Percentiles rank a stretch among this genome's conserved stretches.
phyloP scores from a whole-genome alignment of 2,329 filamentous ascomycete genomes.

The Daldinia sp. region DNA sequence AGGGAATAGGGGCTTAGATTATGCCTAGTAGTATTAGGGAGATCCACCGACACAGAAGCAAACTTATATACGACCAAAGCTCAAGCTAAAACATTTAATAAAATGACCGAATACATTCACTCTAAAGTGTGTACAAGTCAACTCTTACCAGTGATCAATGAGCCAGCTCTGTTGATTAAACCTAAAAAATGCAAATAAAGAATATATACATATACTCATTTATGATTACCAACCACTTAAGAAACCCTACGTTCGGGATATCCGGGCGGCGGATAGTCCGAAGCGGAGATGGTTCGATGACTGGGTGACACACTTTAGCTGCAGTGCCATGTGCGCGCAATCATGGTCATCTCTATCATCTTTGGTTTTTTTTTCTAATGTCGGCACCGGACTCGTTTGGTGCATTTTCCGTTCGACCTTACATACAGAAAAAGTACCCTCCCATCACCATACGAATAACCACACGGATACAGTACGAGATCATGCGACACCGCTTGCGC shows the following conservation, averaged over 20 bases:
- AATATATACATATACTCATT: neutral
- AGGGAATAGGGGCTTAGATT: conserved; percentile 9
- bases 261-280: conserved; percentile 34
- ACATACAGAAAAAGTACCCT: conserved; percentile 11
- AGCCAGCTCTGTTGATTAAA: neutral
- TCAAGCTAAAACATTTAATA: neutral
- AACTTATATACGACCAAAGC: neutral
- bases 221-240: neutral
- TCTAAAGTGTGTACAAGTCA: neutral
- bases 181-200: neutral
- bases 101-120: neutral
- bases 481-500: conserved; percentile 9
- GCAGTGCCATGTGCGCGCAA: conserved; percentile 34
- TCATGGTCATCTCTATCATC: conserved; percentile 28
- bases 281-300: conserved; percentile 29
- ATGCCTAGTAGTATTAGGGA: neutral
- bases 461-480: conserved; percentile 1
- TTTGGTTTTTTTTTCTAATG: conserved; percentile 5
- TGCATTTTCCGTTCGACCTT: conserved; percentile 28
- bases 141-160: neutral
- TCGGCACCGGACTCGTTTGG: conserved; percentile 31
- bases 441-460: neutral
- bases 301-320: conserved; percentile 27
- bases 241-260: neutral
- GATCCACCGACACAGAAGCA: conserved; percentile 1